Evolutionary conservation across 176 grass and related monocot species (phyloP).

Genomic region (Calamus simplicifolius): DNA sequence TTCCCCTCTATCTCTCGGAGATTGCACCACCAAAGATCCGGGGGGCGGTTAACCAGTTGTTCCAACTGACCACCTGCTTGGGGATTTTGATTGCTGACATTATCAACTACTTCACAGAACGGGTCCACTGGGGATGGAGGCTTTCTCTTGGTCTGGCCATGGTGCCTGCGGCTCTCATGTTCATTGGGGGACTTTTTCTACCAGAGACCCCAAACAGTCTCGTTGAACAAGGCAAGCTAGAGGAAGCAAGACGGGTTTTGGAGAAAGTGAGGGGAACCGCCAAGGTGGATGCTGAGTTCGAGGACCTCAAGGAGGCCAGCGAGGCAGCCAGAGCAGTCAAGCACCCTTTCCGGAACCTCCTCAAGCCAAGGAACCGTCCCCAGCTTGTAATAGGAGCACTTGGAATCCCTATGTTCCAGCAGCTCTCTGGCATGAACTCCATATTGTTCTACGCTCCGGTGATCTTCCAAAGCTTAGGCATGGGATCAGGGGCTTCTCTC

Average conservation of each 20-base stretch:
- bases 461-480: conserved; percentile 88
- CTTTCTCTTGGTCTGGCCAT: conserved; percentile 81
- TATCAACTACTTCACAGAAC: conserved; percentile 83
- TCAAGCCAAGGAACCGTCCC: conserved; percentile 55
- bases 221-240: conserved; percentile 53
- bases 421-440: conserved; percentile 89
- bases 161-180: conserved; percentile 68
- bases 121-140: conserved; percentile 85
- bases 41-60: conserved; percentile 92
- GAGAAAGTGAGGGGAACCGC: conserved; percentile 79
- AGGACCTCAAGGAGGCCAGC: conserved; percentile 81
- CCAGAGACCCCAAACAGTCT: conserved; percentile 97
- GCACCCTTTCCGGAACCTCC: conserved; percentile 67
- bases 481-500: conserved; percentile 52
- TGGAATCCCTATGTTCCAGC: conserved; percentile 89
- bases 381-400: conserved; percentile 89
- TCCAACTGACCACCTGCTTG: conserved; percentile 89
- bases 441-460: conserved; percentile 92
- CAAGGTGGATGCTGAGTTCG: conserved; percentile 91
- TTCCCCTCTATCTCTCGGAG: conserved; percentile 87
- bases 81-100: conserved; percentile 83
- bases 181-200: conserved; percentile 64
- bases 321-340: conserved; percentile 48
- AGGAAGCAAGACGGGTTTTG: conserved; percentile 54
- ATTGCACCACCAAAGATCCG: conserved; percentile 81